Base-by-base conservation (phyloP, 345 rosid species). In the Acer yangbiense region DNA sequence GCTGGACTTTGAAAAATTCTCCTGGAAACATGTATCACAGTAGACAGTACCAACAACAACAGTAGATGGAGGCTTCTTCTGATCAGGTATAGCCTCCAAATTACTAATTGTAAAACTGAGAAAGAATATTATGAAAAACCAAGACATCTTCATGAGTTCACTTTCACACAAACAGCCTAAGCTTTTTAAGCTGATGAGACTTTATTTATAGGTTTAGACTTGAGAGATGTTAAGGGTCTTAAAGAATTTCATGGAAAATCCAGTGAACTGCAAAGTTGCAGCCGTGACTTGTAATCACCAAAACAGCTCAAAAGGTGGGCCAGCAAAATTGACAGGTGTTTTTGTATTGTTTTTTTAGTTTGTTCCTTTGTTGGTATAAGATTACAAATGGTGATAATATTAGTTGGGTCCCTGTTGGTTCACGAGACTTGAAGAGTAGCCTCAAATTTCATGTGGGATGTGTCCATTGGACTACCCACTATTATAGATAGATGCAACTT, bases 31-130 rank as follows among this genome's bases (percentile, higher is more conserved):
- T 13, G 97, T 92, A 82, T 93, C 97, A 46, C 99, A 95, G 86
- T 85, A 92, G 57, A 93, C 98, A 72, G 95, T 91, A 44, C 99
- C 98, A 41, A 95, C 95, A 41, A 91, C 98, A 46, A 95, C 95
- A 0, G 97, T 89, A 68, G 93, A 83, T 71, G 88, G 87, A 77
- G 71, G 89, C 71, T 81, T 87, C 77, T 78, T 82, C 23, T 63
- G 52, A 12, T 23, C 46, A 43, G 69, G 82, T 9, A 71, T 71
- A 16, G 85, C 86, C n/a, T 89, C 80, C 23, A 55, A 20, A 43
- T 61, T 35, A 63, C 11, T 6, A 41, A 76, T 52, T 9, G 76
- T 17, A 72, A 68, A 78, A 75, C 84, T n/a, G 3, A 90, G 75
- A 21, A 86, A 4, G 29, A 82, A 67, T 6, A 81, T 13, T 5